Base-by-base conservation (phyloP, 1,139 yeast species). In the Debaryomycetaceae sp. region DNA sequence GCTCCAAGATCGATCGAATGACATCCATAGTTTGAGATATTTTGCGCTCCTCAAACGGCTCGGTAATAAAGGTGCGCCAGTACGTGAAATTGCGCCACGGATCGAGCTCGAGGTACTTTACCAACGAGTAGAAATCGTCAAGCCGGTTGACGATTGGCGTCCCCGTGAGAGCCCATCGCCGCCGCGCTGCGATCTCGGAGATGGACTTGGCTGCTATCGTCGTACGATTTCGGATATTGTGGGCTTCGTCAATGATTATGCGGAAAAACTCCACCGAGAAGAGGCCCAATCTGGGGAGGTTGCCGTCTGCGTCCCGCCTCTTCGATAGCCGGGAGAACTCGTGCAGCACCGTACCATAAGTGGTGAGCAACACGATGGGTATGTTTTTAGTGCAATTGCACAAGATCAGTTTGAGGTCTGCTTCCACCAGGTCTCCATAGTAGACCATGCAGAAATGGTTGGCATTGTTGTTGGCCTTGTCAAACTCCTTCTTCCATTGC, bases 81-180 rank as follows among this genome's bases (percentile, higher is more conserved):
- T 81, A 78, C 1, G 85, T 68, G 36, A 81, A 77, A 42, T 81
- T 80, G 29, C 77, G 67, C 97, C 97, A 90, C 0, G 97, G 97
- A 41, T 82, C 87, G 10, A 87, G 56, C 27, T 74, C 68, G 27
- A 90, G 56, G 43, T 79, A 90, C 43, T 76, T 77, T 13, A 86
- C 72, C 29, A 86, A 55, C 3, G 95, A 77, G 46, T 70, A 90
- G 29, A 90, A 55, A 51, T 90, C 98, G 48, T 90, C 95, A 6
- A 90, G 61, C 36, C 87, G 59, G 51, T 90, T 90, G 28, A 87
- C 81, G 27, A 90, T 83, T 0, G 98, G 97, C 0, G 98, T 90
- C 11, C 98, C 98, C 0, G 97, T 86, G 26, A 90, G 58, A 2
- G 80, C 68, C 98, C 98, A 90, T 38, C 73, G 74, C 29, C 93